Percentiles rank a stretch among this genome's conserved stretches.
phyloP scores from a whole-genome alignment of 805 yeast genomes.

The Yarrowia yakushimensis region DNA sequence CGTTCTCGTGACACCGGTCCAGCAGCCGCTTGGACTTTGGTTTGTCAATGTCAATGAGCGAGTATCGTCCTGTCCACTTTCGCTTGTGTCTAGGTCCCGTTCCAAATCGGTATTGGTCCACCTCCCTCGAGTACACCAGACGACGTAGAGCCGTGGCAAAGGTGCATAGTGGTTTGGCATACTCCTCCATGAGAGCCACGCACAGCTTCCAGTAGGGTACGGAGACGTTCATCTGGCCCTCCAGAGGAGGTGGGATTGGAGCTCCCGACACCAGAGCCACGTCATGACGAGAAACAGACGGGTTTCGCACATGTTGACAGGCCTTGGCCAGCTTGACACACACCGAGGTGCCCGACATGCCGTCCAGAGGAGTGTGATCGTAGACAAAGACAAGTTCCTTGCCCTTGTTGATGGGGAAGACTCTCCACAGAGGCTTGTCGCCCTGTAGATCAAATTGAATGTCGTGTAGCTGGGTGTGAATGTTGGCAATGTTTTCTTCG shows the following conservation, averaged over 20 bases:
- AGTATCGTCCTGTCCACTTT: constrained; percentile 13
- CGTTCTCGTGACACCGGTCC: background rate
- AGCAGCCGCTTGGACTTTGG: background rate
- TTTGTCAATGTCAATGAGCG: constrained; percentile 11
- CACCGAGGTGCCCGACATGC: constrained; percentile 30
- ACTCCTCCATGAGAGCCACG: constrained; percentile 14
- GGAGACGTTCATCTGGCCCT: constrained; percentile 19
- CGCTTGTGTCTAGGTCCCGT: background rate
- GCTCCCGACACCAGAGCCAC: constrained; percentile 14
- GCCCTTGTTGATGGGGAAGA: constrained; percentile 26
- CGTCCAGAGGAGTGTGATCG: constrained; percentile 32
- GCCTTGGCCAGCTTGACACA: constrained; percentile 11
- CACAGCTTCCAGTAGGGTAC: constrained; percentile 21
- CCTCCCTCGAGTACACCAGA: background rate
- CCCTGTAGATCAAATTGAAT: constrained; percentile 10
- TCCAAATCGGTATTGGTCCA: constrained; percentile 15
- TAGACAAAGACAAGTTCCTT: constrained; percentile 29
- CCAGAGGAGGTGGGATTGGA: constrained; percentile 8
- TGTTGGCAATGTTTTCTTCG: constrained; percentile 11
- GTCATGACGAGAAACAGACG: constrained; percentile 1
- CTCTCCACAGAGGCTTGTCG: constrained; percentile 30
- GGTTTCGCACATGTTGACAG: background rate
- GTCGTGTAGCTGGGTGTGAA: constrained; percentile 11
- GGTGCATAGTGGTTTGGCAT: constrained; percentile 14
- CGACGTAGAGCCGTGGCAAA: constrained; percentile 11